Conservation (phyloP, 2,329 filamentous ascomycete genomes). For the Colletotrichum kahawae region DNA sequence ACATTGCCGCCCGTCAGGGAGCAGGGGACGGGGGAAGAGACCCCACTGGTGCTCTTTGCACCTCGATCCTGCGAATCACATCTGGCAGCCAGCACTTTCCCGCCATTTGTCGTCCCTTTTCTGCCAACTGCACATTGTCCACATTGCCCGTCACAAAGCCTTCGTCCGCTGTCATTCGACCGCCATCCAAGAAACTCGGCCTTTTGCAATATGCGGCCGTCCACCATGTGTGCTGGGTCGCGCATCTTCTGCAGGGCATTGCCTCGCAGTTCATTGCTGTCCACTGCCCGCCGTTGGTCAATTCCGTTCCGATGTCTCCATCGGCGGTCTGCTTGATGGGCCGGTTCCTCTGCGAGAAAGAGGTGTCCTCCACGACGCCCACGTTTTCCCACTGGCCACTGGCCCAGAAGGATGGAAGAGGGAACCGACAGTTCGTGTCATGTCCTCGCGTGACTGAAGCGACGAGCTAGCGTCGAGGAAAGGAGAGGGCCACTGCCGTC, state of each 20-base stretch:
- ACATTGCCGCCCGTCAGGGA: slow-evolving; percentile 31
- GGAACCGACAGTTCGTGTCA: background rate
- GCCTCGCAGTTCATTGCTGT: background rate
- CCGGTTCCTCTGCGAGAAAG: background rate
- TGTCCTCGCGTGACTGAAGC: background rate
- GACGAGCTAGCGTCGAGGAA: background rate
- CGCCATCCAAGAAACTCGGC: background rate
- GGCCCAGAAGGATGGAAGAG: background rate
- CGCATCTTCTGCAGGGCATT: slow-evolving; percentile 5
- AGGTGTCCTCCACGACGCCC: background rate
- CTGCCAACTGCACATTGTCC: slow-evolving; percentile 4
- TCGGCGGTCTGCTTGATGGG: background rate
- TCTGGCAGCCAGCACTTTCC: background rate
- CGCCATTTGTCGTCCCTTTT: background rate
- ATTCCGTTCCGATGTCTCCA: slow-evolving; percentile 3
- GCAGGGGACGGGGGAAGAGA: background rate
- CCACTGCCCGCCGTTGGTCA: slow-evolving; percentile 9
- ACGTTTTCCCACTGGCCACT: background rate
- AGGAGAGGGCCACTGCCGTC: background rate
- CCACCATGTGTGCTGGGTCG: background rate
- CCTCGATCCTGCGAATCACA: slow-evolving; percentile 1
- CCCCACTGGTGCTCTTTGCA: slow-evolving; percentile 7
- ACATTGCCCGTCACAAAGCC: slow-evolving; percentile 2
- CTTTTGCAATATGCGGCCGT: slow-evolving; percentile 9
- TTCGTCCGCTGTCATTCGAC: slow-evolving; percentile 10